A percentile compares a stretch with the other conserved stretches of the same genome.
These are phyloP conservation scores for Populus hybrid DNA, from an alignment of 441 rosid genomes.

Conservation along the genomic window DNA sequence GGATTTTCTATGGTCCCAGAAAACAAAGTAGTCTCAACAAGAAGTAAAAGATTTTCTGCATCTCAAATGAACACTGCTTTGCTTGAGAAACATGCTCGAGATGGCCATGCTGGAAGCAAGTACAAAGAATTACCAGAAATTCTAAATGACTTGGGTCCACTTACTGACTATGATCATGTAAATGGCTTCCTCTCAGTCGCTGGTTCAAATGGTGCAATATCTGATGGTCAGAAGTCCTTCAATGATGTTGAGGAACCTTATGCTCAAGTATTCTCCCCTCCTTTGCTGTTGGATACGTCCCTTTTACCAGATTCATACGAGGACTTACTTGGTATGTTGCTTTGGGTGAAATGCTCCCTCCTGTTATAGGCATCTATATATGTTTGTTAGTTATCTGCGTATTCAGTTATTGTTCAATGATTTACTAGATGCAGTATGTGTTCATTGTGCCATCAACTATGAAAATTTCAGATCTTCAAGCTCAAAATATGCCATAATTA, in stretches of 20 bases:
- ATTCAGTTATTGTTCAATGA: neutral
- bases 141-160: slow-evolving; percentile 62
- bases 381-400: neutral
- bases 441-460: neutral
- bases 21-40: slow-evolving; percentile 40
- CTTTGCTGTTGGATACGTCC: slow-evolving; percentile 77
- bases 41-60: slow-evolving; percentile 50
- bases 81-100: slow-evolving; percentile 40
- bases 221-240: slow-evolving; percentile 55
- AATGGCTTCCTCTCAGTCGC: slow-evolving; percentile 70
- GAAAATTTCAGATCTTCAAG: slow-evolving; percentile 3
- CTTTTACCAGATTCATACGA: slow-evolving; percentile 74
- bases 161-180: slow-evolving; percentile 63
- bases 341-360: slow-evolving; percentile 3
- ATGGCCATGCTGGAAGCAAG: slow-evolving; percentile 50
- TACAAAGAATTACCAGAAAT: slow-evolving; percentile 57
- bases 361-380: neutral
- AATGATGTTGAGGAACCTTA: slow-evolving; percentile 64
- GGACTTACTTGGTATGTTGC: slow-evolving; percentile 81
- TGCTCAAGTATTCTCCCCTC: slow-evolving; percentile 92
- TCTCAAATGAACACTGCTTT: slow-evolving; percentile 48
- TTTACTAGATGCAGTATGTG: neutral
- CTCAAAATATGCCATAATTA: neutral
- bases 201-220: slow-evolving; percentile 55
- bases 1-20: slow-evolving; percentile 60